Conservation (phyloP, 2,329 filamentous ascomycete genomes). For the Epichloe aotearoae region DNA sequence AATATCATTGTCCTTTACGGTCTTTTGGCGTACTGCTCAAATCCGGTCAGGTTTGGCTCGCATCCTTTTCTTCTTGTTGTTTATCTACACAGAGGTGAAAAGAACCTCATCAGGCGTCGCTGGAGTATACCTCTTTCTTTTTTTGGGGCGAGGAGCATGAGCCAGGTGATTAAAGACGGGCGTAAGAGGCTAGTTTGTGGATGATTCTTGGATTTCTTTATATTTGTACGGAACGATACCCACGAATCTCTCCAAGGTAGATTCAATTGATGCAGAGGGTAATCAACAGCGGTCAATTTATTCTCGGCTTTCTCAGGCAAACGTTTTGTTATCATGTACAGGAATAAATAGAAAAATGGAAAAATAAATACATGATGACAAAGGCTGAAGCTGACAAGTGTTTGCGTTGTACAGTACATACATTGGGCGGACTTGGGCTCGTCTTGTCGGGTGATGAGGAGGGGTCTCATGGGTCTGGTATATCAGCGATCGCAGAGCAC, state of each 20-base stretch:
- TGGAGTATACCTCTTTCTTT: not conserved
- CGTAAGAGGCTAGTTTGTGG: not conserved
- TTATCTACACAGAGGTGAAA: not conserved
- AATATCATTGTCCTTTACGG: not conserved
- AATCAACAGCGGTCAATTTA: not conserved
- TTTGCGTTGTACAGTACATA: no score
- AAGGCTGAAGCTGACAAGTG: no score
- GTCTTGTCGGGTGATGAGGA: no score
- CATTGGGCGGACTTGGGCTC: no score
- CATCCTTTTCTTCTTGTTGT: not conserved
- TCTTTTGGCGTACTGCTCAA: not conserved
- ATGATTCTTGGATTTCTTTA: constrained; percentile 1
- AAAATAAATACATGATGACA: no score
- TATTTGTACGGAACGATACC: constrained; percentile 7
- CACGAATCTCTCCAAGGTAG: constrained; percentile 2
- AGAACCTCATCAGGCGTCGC: constrained; percentile 1
- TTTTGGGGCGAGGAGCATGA: not conserved
- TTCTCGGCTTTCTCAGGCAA: no score
- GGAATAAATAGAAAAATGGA: no score
- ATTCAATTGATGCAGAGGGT: not conserved
- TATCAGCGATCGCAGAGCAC: no score
- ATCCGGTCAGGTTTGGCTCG: not conserved
- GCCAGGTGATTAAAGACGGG: not conserved
- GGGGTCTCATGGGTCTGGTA: no score
- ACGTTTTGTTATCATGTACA: no score